These are phyloP conservation scores for Cornus suecica DNA, from an alignment of 148 eudicot species.

Conservation along the genomic window DNA sequence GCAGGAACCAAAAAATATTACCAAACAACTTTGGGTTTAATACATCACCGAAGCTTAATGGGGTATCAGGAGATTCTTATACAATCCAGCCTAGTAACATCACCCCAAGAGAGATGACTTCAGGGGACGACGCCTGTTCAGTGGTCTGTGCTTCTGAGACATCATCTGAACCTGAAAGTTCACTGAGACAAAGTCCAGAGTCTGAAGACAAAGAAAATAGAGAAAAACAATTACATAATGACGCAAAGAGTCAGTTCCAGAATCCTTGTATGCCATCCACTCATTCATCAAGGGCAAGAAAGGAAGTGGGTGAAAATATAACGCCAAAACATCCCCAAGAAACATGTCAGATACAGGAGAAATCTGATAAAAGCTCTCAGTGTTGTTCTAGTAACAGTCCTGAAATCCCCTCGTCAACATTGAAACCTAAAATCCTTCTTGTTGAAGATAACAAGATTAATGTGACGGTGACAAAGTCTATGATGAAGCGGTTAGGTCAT, in stretches of 20 bases:
- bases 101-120: conserved; percentile 32
- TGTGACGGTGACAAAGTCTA: conserved; percentile 76
- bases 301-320: conserved; percentile 16
- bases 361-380: conserved; percentile 33
- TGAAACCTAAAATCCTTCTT: conserved; percentile 70
- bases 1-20: conserved; percentile 35
- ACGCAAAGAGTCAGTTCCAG: conserved; percentile 20
- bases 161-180: conserved; percentile 31
- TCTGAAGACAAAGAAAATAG: conserved; percentile 15
- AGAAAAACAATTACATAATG: conserved; percentile 19
- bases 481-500: conserved; percentile 88
- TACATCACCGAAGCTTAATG: conserved; percentile 29
- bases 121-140: conserved; percentile 33
- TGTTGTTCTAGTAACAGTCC: conserved; percentile 43
- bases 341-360: conserved; percentile 24
- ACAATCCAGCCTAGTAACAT: conserved; percentile 22
- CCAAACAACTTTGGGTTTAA: conserved; percentile 27
- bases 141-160: conserved; percentile 28
- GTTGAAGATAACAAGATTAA: conserved; percentile 90
- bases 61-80: conserved; percentile 24
- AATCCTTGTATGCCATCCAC: conserved; percentile 14
- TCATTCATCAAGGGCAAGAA: conserved; percentile 9
- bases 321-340: conserved; percentile 27
- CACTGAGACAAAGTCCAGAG: conserved; percentile 19
- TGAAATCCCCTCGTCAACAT: conserved; percentile 26